These are phyloP conservation scores for Boletus reticuloceps DNA, from an alignment of 768 basidiomycete species.

Conservation along the genomic window DNA sequence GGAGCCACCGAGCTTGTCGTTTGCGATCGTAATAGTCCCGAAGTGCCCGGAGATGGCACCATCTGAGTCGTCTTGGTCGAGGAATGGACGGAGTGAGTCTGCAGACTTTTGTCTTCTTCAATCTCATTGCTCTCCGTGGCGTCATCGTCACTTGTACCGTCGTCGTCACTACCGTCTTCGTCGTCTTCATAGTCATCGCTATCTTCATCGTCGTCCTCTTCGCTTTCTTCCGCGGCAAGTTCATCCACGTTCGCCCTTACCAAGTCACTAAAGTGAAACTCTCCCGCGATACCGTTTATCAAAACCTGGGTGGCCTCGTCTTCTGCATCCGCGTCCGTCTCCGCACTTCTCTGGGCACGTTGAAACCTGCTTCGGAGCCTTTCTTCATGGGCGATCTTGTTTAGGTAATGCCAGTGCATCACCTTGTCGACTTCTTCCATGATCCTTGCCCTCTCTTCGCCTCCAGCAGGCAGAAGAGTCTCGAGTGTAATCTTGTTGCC, in stretches of 20 bases:
- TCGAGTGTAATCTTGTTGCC: constrained; percentile 66
- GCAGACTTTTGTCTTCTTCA: constrained; percentile 6
- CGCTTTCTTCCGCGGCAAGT: constrained; percentile 69
- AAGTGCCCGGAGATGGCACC: background rate
- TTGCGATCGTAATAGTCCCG: constrained; percentile 2
- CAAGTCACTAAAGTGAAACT: constrained; percentile 79
- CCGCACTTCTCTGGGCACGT: constrained; percentile 43
- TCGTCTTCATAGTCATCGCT: constrained; percentile 35
- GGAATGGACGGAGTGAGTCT: background rate
- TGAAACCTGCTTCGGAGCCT: constrained; percentile 87
- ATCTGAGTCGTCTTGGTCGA: constrained; percentile 1
- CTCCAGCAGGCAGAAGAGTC: constrained; percentile 81
- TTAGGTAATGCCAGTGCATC: constrained; percentile 89
- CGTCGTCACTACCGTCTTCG: constrained; percentile 37
- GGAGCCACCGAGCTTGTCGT: constrained; percentile 3
- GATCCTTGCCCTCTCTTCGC: constrained; percentile 71
- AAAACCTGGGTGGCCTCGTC: constrained; percentile 83
- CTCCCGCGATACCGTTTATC: constrained; percentile 76
- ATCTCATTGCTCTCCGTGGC: constrained; percentile 24
- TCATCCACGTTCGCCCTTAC: constrained; percentile 78
- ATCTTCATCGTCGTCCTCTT: constrained; percentile 44
- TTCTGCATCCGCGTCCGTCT: constrained; percentile 55
- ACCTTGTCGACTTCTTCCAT: constrained; percentile 86
- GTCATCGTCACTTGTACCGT: constrained; percentile 37
- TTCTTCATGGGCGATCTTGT: constrained; percentile 91